phyloP scores from a whole-genome alignment of 805 yeast species.

The Suhomyces sp. region DNA sequence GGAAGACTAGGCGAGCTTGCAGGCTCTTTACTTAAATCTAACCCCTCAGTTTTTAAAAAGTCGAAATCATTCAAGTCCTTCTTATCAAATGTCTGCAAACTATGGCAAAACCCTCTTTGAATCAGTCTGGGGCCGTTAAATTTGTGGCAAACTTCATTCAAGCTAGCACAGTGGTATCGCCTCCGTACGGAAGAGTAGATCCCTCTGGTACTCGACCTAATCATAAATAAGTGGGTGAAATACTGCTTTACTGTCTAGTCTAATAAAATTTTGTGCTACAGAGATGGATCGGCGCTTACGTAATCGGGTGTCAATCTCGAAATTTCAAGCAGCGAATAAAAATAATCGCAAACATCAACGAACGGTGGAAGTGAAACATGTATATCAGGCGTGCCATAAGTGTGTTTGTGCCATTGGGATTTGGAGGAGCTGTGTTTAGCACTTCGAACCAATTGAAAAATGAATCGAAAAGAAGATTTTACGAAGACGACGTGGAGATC shows the following conservation, averaged over 20 bases:
- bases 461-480: conserved; percentile 40
- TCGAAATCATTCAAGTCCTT: background rate
- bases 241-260: background rate
- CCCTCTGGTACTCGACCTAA: background rate
- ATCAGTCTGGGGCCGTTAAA: background rate
- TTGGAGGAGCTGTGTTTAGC: background rate
- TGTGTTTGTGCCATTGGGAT: background rate
- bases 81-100: background rate
- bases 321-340: background rate
- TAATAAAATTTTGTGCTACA: background rate
- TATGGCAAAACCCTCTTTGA: background rate
- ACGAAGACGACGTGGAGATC: conserved; percentile 46
- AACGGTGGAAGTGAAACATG: background rate
- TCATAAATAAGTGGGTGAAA: background rate
- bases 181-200: background rate
- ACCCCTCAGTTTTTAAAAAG: background rate
- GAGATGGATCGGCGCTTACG: background rate
- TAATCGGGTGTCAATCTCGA: background rate
- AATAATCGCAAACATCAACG: background rate
- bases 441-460: background rate
- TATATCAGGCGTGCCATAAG: conserved; percentile 1
- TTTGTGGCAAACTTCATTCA: background rate
- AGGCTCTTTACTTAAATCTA: background rate
- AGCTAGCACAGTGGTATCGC: background rate
- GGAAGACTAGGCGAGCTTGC: conserved; percentile 8